Evolutionary conservation across 2,329 filamentous ascomycete species (phyloP), one percentile per base, ranked within the genome.

Genomic region (Colletotrichum lentis): DNA sequence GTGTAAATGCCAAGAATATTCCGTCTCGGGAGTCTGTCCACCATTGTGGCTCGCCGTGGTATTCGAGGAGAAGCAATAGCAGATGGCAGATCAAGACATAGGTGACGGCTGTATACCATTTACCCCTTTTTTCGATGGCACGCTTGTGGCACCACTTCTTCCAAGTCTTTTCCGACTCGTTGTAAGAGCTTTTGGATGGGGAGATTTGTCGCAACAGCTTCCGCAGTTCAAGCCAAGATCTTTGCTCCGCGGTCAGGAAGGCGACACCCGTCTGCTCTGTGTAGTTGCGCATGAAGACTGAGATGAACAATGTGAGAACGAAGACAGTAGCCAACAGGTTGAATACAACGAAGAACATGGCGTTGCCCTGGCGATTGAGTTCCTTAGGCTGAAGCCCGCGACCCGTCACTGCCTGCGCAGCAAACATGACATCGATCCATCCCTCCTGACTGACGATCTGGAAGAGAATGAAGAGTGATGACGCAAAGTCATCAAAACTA

Each of bases 201-300:
- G 94, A 95, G 12, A 99, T 94, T 77, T 98, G 96, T 59, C 93
- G 88, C 46, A 99, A 83, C 27, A 97, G 84, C 79, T 99, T 99
- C 65, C 96, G 88, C 72, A 99, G 80, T 78, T 99, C 96, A 16
- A 99, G 86, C 96, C 96, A 99, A 0, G 95, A 97, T 73, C 96
- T 90, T 77, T 99, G 96, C 74, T 99, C 96, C 0, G 94, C 91
- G 1, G 96, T 99, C 73, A 99, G 82, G 77, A 95, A 99, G 2
- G 96, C 96, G 50, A 99, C 96, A 1, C 96, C 96, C 0, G 96
- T 99, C 79, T 98, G 94, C 79, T 99, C 96, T 0, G 96, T 99
- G 79, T 99, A 99, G 78, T 97, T 99, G 69, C 96, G 93, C 96
- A 99, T 99, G 78, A 99, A 99, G 69, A 99, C 96, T 64, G 96